Percentiles rank a stretch among this genome's conserved stretches.
These are phyloP conservation scores for Lathyrus oleraceus DNA, from an alignment of 306 rosid genomes.

Conservation along the genomic window DNA sequence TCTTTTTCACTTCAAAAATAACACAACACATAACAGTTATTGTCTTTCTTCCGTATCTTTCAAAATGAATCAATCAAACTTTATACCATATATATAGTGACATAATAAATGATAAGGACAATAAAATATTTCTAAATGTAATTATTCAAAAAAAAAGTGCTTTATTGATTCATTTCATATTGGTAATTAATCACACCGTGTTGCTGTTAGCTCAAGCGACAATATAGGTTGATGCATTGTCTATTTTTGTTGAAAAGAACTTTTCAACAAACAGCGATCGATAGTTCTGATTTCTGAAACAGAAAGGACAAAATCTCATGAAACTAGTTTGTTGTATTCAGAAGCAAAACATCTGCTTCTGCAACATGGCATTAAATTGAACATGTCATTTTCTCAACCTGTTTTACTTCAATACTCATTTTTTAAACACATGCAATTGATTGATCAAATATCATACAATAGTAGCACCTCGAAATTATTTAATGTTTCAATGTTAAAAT, in stretches of 20 bases:
- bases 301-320: conserved; percentile 23
- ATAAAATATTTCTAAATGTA: neutral
- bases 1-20: neutral
- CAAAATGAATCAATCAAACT: neutral
- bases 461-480: too few species aligned
- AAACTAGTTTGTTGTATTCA: conserved; percentile 1
- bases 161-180: too few species aligned
- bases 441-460: too few species aligned
- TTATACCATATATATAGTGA: neutral
- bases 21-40: neutral
- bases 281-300: conserved; percentile 8
- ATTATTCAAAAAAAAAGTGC: neutral
- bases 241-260: conserved; percentile 30
- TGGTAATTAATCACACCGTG: neutral
- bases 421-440: too few species aligned
- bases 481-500: too few species aligned
- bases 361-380: neutral
- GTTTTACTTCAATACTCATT: neutral
- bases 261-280: conserved; percentile 25
- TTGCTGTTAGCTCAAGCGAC: conserved; percentile 28
- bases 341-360: conserved; percentile 24
- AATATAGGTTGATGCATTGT: conserved; percentile 30
- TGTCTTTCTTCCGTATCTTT: neutral
- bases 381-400: conserved; percentile 5
- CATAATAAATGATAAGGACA: neutral